Evolutionary conservation across 2,329 filamentous ascomycete species (phyloP).

Genomic region (Penicillium sp.): DNA sequence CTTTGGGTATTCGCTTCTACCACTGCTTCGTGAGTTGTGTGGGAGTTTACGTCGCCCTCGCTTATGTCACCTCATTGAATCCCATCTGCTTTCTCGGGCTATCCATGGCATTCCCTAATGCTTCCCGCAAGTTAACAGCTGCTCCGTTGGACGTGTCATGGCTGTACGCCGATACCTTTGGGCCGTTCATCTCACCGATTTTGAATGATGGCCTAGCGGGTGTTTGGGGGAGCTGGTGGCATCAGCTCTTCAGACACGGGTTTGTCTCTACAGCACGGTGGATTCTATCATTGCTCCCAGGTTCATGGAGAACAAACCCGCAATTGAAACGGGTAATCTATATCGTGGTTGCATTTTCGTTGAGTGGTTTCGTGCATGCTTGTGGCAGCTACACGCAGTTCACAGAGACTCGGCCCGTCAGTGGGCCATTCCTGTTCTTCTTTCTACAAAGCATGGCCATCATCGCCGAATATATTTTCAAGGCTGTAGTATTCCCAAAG

Average conservation of each 20-base stretch:
- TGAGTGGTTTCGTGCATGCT: constrained; percentile 61
- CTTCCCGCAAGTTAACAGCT: constrained; percentile 60
- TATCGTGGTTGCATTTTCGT: constrained; percentile 32
- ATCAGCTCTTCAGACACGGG: constrained; percentile 79
- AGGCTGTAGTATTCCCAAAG: constrained; percentile 36
- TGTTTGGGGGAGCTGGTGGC: constrained; percentile 87
- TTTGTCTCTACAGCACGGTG: constrained; percentile 41
- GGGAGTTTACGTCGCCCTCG: constrained; percentile 62
- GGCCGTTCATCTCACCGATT: constrained; percentile 42
- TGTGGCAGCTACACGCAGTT: constrained; percentile 68
- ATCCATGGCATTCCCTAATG: constrained; percentile 49
- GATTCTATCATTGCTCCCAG: constrained; percentile 31
- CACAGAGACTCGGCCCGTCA: constrained; percentile 58
- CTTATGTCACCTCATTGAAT: constrained; percentile 60
- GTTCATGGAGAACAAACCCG: constrained; percentile 12
- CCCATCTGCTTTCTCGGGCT: constrained; percentile 61
- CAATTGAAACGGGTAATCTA: constrained; percentile 24
- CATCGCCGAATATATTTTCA: constrained; percentile 55
- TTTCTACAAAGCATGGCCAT: constrained; percentile 68
- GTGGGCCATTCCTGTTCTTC: constrained; percentile 67
- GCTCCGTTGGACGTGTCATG: constrained; percentile 62
- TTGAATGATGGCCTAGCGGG: constrained; percentile 70
- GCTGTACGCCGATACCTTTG: constrained; percentile 63
- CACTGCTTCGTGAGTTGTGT: constrained; percentile 59
- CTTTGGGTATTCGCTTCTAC: constrained; percentile 53